Evolutionary conservation across 2,329 filamentous ascomycete genomes (phyloP).

Genomic region (Ambrosiella cleistominuta): DNA sequence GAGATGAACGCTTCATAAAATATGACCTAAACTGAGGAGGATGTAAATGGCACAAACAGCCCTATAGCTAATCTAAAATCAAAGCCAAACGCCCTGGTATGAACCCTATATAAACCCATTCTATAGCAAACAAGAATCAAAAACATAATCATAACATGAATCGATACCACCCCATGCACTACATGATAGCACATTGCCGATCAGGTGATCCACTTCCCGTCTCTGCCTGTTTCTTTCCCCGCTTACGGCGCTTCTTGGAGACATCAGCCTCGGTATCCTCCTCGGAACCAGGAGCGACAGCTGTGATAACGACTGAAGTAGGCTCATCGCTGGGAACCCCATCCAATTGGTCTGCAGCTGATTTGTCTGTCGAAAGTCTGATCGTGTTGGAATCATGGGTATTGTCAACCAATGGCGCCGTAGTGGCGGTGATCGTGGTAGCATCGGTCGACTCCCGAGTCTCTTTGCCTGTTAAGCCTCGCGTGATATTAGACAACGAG

Average conservation of each 20-base stretch:
- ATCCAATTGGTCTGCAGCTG: neutral
- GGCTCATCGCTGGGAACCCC: neutral
- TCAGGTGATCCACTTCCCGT: constrained; percentile 2
- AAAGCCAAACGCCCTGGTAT: too few species aligned
- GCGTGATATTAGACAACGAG: constrained; percentile 9
- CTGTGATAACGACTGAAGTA: too few species aligned
- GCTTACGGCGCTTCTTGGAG: constrained; percentile 6
- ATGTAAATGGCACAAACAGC: too few species aligned
- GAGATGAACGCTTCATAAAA: too few species aligned
- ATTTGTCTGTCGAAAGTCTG: too few species aligned
- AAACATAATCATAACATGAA: neutral
- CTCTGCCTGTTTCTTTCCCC: constrained; percentile 8
- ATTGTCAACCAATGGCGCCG: too few species aligned
- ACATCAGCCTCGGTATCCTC: constrained; percentile 1
- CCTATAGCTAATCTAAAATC: too few species aligned
- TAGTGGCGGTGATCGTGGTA: too few species aligned
- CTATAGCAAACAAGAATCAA: neutral
- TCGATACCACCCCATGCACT: neutral
- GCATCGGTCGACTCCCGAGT: neutral
- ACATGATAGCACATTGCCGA: constrained; percentile 11
- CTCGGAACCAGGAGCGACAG: neutral
- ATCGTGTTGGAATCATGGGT: too few species aligned
- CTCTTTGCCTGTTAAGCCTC: constrained; percentile 8
- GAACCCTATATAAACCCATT: neutral
- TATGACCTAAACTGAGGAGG: too few species aligned